Percentiles rank a stretch among this genome's conserved stretches.
These are phyloP conservation scores for Gleditsia sinensis DNA, from an alignment of 306 rosid genomes.

Conservation along the genomic window DNA sequence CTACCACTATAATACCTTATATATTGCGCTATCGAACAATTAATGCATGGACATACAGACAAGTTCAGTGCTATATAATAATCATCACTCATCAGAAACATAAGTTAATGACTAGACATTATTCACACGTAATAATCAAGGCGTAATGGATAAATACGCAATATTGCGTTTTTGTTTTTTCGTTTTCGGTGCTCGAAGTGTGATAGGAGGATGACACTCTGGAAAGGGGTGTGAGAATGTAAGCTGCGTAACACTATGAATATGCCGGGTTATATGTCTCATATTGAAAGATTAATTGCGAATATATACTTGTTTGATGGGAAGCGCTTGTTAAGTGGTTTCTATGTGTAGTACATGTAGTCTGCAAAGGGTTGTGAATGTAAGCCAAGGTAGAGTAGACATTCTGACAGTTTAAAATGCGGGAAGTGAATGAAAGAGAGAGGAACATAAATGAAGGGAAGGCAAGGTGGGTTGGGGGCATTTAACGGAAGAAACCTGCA, in stretches of 20 bases:
- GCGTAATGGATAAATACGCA: not conserved
- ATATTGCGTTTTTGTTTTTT: no score
- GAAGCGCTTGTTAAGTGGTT: not conserved
- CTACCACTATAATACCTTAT: slow-evolving; percentile 26
- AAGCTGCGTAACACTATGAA: not conserved
- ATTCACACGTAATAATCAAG: not conserved
- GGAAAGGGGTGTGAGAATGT: not conserved
- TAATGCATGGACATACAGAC: slow-evolving; percentile 29
- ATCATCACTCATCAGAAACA: slow-evolving; percentile 1
- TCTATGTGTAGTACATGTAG: not conserved
- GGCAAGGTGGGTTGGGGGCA: slow-evolving; percentile 74
- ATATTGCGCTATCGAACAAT: slow-evolving; percentile 27
- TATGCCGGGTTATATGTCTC: not conserved
- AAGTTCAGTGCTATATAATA: not conserved
- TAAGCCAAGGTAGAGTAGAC: slow-evolving; percentile 11
- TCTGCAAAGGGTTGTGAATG: not conserved
- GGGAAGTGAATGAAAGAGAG: slow-evolving; percentile 29
- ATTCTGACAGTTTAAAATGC: slow-evolving; percentile 41
- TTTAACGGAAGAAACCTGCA: slow-evolving; percentile 50
- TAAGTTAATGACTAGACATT: not conserved
- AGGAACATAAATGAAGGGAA: slow-evolving; percentile 63
- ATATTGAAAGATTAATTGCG: not conserved
- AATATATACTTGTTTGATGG: not conserved
- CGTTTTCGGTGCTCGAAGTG: not conserved
- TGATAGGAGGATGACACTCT: not conserved